Conservation (phyloP, 352 stramenopile species). For the Globisporangium orthogonon region DNA sequence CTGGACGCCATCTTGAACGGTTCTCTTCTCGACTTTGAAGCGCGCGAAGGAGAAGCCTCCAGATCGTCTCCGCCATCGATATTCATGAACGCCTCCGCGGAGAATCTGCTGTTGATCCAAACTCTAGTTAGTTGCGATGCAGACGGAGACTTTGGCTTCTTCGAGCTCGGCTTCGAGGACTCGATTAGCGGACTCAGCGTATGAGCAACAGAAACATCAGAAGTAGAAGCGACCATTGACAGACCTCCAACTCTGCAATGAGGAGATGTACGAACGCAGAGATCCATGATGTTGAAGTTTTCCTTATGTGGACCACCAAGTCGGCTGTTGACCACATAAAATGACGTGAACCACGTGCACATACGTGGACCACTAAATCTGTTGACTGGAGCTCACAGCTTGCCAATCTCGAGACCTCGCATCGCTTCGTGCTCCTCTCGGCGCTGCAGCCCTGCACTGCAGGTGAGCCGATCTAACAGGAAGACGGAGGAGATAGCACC, state of each 20-base stretch:
- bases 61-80: not conserved
- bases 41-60: not conserved
- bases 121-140: not conserved
- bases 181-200: not conserved
- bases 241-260: no score
- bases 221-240: no score
- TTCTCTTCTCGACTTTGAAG: not conserved
- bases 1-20: not conserved
- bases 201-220: not conserved
- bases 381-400: no score
- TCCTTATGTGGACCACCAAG: no score
- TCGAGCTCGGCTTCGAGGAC: not conserved
- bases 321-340: no score
- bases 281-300: no score
- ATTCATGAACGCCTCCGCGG: not conserved
- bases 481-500: no score
- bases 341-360: no score
- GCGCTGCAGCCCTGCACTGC: not conserved
- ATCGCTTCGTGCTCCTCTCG: conserved; percentile 1
- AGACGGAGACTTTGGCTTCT: not conserved
- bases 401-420: not conserved
- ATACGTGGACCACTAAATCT: no score
- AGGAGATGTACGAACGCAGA: no score
- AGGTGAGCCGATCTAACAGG: no score
- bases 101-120: not conserved